Evolutionary conservation across 257 asterid genomes (phyloP).

Genomic region (Osmanthus fragrans): DNA sequence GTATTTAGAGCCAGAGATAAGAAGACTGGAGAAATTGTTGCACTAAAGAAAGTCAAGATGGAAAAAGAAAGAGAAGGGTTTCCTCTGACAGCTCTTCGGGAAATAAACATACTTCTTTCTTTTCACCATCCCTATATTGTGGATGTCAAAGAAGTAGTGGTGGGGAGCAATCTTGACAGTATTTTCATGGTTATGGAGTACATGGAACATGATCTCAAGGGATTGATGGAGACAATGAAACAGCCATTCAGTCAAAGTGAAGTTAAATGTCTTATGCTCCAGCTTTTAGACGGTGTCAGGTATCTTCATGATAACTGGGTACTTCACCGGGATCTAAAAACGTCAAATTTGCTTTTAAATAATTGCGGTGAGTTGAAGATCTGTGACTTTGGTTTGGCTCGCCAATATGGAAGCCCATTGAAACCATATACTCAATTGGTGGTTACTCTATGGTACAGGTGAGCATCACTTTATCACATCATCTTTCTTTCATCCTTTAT

Average conservation of each 20-base stretch:
- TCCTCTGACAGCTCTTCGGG: constrained; percentile 87
- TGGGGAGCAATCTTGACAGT: constrained; percentile 85
- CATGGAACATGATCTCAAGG: constrained; percentile 97
- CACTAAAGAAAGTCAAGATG: constrained; percentile 94
- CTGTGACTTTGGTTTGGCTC: constrained; percentile 94
- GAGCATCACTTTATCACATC: constrained; percentile 19
- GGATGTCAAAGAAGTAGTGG: constrained; percentile 95
- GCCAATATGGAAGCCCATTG: constrained; percentile 92
- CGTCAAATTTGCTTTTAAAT: constrained; percentile 83
- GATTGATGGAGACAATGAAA: constrained; percentile 81
- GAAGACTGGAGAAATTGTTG: constrained; percentile 90
- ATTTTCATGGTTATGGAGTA: constrained; percentile 98
- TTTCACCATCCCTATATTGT: constrained; percentile 78
- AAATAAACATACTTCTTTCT: constrained; percentile 85
- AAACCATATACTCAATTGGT: constrained; percentile 94
- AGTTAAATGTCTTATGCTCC: constrained; percentile 93
- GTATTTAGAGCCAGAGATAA: constrained; percentile 88
- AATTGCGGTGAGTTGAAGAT: constrained; percentile 88
- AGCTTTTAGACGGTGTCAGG: constrained; percentile 77
- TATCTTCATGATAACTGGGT: constrained; percentile 98
- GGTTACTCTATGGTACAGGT: constrained; percentile 98
- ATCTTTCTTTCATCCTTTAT: too few species aligned
- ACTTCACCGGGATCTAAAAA: constrained; percentile 84
- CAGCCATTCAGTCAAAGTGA: constrained; percentile 92
- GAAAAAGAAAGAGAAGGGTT: constrained; percentile 96